Conservation (phyloP, 768 basidiomycete species). For the Pholiota conissans region DNA sequence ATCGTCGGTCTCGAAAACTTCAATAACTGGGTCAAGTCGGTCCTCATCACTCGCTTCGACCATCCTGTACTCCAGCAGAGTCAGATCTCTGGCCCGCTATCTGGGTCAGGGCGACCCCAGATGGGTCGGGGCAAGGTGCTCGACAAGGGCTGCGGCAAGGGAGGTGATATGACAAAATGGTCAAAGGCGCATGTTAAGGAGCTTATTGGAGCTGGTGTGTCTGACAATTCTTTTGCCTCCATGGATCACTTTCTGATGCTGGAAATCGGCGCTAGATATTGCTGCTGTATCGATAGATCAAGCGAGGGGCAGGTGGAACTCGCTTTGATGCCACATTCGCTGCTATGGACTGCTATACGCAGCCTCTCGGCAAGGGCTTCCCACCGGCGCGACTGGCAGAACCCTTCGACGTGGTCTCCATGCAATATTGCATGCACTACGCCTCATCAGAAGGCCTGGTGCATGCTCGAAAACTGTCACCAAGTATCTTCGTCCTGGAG, state of each 20-base stretch:
- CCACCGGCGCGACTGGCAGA: conserved; percentile 55
- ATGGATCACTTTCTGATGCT: neutral
- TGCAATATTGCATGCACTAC: conserved; percentile 99
- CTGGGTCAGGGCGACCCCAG: conserved; percentile 29
- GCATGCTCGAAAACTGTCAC: conserved; percentile 92
- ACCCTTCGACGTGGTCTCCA: conserved; percentile 92
- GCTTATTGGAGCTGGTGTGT: conserved; percentile 77
- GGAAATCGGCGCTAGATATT: conserved; percentile 59
- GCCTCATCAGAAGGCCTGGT: conserved; percentile 88
- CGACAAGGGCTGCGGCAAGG: conserved; percentile 99
- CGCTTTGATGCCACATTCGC: conserved; percentile 79
- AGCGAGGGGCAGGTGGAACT: conserved; percentile 72
- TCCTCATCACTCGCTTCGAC: conserved; percentile 89
- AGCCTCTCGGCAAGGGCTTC: conserved; percentile 70
- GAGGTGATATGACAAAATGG: conserved; percentile 97
- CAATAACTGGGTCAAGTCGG: conserved; percentile 99
- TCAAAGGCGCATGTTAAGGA: conserved; percentile 79
- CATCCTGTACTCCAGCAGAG: conserved; percentile 61
- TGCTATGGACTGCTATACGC: conserved; percentile 85
- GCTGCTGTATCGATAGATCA: conserved; percentile 88
- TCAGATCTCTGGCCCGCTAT: conserved; percentile 22
- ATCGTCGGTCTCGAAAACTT: conserved; percentile 97
- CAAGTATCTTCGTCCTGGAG: conserved; percentile 76
- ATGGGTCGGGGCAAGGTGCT: conserved; percentile 72
- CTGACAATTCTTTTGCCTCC: neutral